Evolutionary conservation across 2,329 filamentous ascomycete genomes (phyloP).

Genomic region (Blastomyces silverae): DNA sequence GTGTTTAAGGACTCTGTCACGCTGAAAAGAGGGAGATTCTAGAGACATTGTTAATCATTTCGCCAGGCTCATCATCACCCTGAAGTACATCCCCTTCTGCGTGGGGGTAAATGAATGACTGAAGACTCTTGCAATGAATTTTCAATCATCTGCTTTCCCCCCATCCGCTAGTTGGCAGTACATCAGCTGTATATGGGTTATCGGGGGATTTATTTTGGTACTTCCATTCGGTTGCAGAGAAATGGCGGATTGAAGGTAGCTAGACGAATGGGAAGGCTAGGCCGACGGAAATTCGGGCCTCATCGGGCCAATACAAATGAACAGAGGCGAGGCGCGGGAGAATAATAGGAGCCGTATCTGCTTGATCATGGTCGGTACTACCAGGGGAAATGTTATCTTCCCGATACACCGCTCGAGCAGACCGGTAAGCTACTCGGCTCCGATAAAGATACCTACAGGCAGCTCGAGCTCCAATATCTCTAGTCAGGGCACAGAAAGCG

Average conservation of each 20-base stretch:
- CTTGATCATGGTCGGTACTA: neutral
- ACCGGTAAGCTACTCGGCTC: neutral
- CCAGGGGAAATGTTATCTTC: too few relatives aligned
- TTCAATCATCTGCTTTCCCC: neutral
- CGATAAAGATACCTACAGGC: neutral
- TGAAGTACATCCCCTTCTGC: neutral
- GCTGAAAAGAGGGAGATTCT: neutral
- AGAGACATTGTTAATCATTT: neutral
- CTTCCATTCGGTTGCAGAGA: neutral
- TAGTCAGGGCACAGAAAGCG: neutral
- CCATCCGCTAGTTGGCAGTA: neutral
- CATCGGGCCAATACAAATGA: neutral
- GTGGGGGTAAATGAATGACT: constrained; percentile 5
- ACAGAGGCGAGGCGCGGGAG: neutral
- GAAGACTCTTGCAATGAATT: neutral
- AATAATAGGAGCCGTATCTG: neutral
- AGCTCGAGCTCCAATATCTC: constrained; percentile 8
- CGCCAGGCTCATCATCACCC: neutral
- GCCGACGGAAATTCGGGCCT: neutral
- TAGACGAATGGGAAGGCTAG: neutral
- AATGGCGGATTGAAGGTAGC: constrained; percentile 1
- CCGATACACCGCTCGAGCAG: neutral
- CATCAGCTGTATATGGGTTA: neutral
- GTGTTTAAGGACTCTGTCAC: neutral
- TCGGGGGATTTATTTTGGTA: neutral